Base-by-base conservation (phyloP, 495 filamentous ascomycete genomes). In the Penicillium cataractarum region DNA sequence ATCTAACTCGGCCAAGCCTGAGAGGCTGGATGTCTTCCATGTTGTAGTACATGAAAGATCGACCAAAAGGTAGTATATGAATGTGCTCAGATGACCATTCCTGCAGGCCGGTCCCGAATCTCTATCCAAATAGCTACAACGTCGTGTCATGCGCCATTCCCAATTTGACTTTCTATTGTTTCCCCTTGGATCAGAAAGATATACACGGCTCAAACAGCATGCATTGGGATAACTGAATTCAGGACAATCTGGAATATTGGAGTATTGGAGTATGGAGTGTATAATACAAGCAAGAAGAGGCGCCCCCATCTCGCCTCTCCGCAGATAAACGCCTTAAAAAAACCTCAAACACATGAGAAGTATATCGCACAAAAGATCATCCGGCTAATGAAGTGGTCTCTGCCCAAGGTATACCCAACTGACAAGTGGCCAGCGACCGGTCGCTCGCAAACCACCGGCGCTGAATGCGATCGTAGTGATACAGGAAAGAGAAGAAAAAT, bases 261-360 rank as follows among this genome's bases (percentile, higher is more conserved):
- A n/a, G n/a, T n/a, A n/a, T 54, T 60, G 56, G 19, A 52, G 58
- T 44, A 32, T 31, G 50, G 40, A 48, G 42, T 44, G 40, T 65
- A 69, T 69, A 62, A 58, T 69, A 69, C 66, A 69, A 46, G 31
- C 52, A 40, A 33, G 29, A 60, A 17, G 33, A 49, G n/a, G 46
- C 3, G 12, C 32, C 53, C 57, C 54, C 32, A 40, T 44, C 39
- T 48, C 40, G 27, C 50, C 55, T 8, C 42, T 55, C 55, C 33
- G 21, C 39, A 58, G 17, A 50, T 39, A 50, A 67, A 68, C 65
- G 65, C 65, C 65, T 24, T 33, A 59, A 26, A 48, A 13, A 24
- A 60, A 60, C 32, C 33, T 39, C 55, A 50, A 52, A 55, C 21
- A 66, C 40, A 50, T 55, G 58, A 40, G 35, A 63, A 49, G 33